Conservation (phyloP, 768 basidiomycete genomes). For the Hypholoma sublateritium region DNA sequence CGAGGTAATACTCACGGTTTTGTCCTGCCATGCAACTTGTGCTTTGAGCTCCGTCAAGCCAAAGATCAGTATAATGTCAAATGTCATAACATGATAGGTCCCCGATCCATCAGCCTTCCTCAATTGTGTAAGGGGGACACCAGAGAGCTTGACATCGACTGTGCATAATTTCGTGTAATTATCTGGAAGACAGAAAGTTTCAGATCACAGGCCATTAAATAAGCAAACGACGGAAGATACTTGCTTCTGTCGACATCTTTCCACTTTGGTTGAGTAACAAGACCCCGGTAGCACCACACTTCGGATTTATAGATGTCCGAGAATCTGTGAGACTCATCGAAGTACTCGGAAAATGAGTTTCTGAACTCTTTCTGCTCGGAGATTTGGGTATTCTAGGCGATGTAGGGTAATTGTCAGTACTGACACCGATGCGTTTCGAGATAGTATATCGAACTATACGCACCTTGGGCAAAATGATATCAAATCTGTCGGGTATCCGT, state of each 20-base stretch:
- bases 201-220: neutral
- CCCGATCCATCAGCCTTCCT: neutral
- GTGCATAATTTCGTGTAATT: slow-evolving; percentile 8
- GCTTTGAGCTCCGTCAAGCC: slow-evolving; percentile 52
- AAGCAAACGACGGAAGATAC: neutral
- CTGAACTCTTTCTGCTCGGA: slow-evolving; percentile 38
- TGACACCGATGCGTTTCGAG: neutral
- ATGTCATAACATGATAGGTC: slow-evolving; percentile 16
- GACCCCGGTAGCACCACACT: slow-evolving; percentile 21
- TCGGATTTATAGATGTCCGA: slow-evolving; percentile 7
- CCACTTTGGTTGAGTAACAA: slow-evolving; percentile 15
- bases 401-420: neutral
- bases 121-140: neutral
- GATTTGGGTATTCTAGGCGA: slow-evolving; percentile 32
- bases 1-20: slow-evolving; percentile 34
- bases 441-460: neutral
- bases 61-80: slow-evolving; percentile 43
- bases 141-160: slow-evolving; percentile 8
- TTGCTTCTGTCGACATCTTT: slow-evolving; percentile 15
- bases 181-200: neutral
- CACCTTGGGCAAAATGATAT: neutral
- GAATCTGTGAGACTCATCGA: neutral
- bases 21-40: slow-evolving; percentile 43
- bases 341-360: slow-evolving; percentile 24
- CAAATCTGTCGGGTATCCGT: slow-evolving; percentile 31